phyloP scores from a whole-genome alignment of 306 rosid genomes.

The Mucuna pruriens region DNA sequence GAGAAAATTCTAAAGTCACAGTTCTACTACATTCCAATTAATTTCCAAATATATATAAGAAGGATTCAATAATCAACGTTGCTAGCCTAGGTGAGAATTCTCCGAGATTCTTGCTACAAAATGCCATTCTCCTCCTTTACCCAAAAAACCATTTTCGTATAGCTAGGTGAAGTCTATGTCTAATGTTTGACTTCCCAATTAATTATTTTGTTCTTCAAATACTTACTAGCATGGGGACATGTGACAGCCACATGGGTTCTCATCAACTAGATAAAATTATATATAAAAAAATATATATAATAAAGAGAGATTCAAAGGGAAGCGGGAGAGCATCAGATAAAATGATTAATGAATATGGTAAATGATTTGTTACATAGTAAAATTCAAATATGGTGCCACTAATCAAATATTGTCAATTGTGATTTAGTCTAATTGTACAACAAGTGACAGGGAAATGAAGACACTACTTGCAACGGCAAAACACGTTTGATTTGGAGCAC shows the following conservation, averaged over 20 bases:
- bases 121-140: neutral
- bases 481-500: too few relatives aligned
- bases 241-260: slow-evolving; percentile 18
- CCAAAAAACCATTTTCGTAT: neutral
- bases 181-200: slow-evolving; percentile 26
- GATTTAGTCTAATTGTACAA: too few relatives aligned
- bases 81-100: slow-evolving; percentile 11
- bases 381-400: too few relatives aligned
- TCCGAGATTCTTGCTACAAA: slow-evolving; percentile 30
- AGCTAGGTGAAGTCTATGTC: neutral
- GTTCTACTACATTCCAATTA: slow-evolving; percentile 17
- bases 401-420: too few relatives aligned
- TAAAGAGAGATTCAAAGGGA: neutral
- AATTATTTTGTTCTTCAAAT: slow-evolving; percentile 7
- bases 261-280: neutral
- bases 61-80: slow-evolving; percentile 8
- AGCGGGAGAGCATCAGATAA: neutral
- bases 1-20: slow-evolving; percentile 18
- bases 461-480: too few relatives aligned
- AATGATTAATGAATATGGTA: neutral
- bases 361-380: too few relatives aligned
- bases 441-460: too few relatives aligned
- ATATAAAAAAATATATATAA: neutral
- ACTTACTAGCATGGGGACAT: slow-evolving; percentile 6
- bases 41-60: slow-evolving; percentile 3